phyloP scores from a whole-genome alignment of 768 basidiomycete genomes.

The Tulasnella sp. region DNA sequence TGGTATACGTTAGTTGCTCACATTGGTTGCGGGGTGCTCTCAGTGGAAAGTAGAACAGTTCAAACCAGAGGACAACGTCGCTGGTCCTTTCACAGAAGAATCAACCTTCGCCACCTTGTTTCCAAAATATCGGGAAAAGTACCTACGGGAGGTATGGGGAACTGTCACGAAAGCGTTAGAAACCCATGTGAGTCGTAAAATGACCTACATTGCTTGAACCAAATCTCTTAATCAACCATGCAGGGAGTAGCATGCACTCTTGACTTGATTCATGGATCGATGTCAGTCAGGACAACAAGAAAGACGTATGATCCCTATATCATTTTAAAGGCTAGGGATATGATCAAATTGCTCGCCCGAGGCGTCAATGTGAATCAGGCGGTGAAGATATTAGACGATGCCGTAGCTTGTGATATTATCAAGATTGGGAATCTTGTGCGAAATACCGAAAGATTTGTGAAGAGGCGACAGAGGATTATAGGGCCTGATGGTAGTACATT shows the following conservation, averaged over 20 bases:
- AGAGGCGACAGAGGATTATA: conserved; percentile 88
- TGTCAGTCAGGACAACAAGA: conserved; percentile 93
- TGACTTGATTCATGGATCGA: conserved; percentile 90
- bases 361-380: conserved; percentile 79
- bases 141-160: conserved; percentile 89
- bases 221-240: neutral
- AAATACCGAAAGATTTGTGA: conserved; percentile 95
- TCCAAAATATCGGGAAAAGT: conserved; percentile 96
- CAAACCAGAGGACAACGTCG: conserved; percentile 57
- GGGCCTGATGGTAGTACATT: conserved; percentile 95
- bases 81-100: conserved; percentile 81
- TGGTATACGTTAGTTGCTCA: neutral
- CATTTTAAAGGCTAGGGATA: conserved; percentile 87
- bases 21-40: too few species aligned
- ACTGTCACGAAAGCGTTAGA: conserved; percentile 78
- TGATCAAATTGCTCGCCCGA: conserved; percentile 89
- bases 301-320: conserved; percentile 97
- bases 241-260: conserved; percentile 85
- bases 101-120: conserved; percentile 97
- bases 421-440: conserved; percentile 90
- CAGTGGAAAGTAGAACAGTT: conserved; percentile 89
- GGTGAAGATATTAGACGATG: conserved; percentile 80
- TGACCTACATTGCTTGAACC: neutral
- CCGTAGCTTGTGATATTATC: conserved; percentile 88
- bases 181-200: conserved; percentile 41